Evolutionary conservation across 1,139 yeast species (phyloP).

Genomic region (Candida pseudocylindracea): DNA sequence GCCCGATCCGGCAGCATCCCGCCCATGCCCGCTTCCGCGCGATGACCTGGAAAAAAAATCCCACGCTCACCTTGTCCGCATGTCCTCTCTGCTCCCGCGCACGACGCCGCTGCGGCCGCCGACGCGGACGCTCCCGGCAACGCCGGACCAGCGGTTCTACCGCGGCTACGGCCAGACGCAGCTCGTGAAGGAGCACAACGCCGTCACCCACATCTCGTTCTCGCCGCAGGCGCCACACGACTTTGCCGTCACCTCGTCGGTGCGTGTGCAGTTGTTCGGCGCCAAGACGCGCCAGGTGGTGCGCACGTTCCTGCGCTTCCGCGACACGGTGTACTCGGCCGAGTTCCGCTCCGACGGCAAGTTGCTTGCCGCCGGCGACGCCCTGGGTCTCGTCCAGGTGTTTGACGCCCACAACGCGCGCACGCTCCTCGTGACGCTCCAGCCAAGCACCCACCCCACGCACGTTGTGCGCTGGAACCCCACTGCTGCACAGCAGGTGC

Average conservation of each 20-base stretch:
- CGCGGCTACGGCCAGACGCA: conserved; percentile 67
- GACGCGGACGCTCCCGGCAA: conserved; percentile 14
- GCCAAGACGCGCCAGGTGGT: conserved; percentile 82
- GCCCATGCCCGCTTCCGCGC: no score
- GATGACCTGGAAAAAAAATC: no score
- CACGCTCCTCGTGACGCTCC: conserved; percentile 53
- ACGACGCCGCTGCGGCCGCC: no score
- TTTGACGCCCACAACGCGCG: conserved; percentile 68
- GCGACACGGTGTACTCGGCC: conserved; percentile 75
- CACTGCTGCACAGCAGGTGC: conserved; percentile 39
- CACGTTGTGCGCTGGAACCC: conserved; percentile 92
- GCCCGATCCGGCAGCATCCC: no score
- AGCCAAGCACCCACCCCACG: conserved; percentile 71
- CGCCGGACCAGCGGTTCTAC: conserved; percentile 94
- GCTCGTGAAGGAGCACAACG: conserved; percentile 80
- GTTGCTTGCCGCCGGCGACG: conserved; percentile 71
- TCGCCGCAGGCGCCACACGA: conserved; percentile 78
- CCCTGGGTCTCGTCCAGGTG: conserved; percentile 66
- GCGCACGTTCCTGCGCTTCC: conserved; percentile 77
- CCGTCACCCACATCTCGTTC: conserved; percentile 73
- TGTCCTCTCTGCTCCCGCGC: no score
- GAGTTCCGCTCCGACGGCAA: conserved; percentile 72
- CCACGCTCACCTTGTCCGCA: no score
- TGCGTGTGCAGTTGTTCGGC: conserved; percentile 80
- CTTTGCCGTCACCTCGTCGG: conserved; percentile 82